These are phyloP conservation scores for Rutstroemia sp. DNA, from an alignment of 2,329 filamentous ascomycete genomes.

Conservation along the genomic window DNA sequence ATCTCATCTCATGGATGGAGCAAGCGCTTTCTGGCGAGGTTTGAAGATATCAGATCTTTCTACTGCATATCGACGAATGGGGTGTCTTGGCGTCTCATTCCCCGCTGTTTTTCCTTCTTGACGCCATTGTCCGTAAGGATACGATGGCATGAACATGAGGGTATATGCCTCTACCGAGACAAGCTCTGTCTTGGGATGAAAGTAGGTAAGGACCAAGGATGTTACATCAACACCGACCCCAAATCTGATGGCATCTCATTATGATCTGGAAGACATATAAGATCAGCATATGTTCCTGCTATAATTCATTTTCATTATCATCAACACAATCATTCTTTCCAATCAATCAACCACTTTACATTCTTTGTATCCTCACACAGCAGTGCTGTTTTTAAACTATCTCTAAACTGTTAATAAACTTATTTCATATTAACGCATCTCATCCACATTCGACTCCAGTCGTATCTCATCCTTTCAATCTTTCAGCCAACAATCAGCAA, in stretches of 20 bases:
- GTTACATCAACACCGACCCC: not conserved
- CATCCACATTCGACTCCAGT: not conserved
- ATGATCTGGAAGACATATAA: slow-evolving; percentile 9
- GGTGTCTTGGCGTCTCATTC: slow-evolving; percentile 1
- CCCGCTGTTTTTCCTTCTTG: not conserved
- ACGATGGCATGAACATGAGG: not conserved
- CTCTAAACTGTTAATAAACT: slow-evolving; percentile 14
- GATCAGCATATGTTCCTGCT: slow-evolving; percentile 15
- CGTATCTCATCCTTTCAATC: not conserved
- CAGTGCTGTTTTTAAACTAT: slow-evolving; percentile 23
- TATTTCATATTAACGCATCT: slow-evolving; percentile 10
- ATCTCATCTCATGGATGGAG: not conserved
- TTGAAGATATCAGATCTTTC: not conserved
- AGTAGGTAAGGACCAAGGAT: not conserved
- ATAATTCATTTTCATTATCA: slow-evolving; percentile 18
- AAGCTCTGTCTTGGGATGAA: not conserved
- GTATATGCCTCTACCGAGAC: not conserved
- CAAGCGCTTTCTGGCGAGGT: not conserved
- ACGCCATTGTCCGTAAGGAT: not conserved
- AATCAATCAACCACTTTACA: slow-evolving; percentile 1
- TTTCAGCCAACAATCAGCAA: slow-evolving; percentile 3
- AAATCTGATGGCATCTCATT: not conserved
- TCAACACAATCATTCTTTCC: not conserved
- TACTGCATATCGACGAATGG: not conserved
- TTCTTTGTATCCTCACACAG: slow-evolving; percentile 19